A percentile compares a stretch with the other conserved stretches of the same genome.
Evolutionary conservation across 495 filamentous ascomycete genomes (phyloP).

Genomic region (Xylaria venustula): DNA sequence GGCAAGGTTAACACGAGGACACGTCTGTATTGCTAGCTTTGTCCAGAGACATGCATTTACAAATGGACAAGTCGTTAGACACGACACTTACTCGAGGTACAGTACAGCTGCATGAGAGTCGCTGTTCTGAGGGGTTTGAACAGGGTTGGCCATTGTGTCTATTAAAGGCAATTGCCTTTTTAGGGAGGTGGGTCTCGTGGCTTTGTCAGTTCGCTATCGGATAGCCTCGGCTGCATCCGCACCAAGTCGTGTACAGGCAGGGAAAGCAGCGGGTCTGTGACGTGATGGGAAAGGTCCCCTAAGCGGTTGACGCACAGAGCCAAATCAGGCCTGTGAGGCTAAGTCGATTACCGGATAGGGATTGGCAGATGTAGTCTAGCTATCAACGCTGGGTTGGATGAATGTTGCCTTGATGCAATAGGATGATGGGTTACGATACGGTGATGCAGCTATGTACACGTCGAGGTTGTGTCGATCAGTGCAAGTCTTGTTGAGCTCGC

Average conservation of each 20-base stretch:
- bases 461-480: constrained; percentile 8
- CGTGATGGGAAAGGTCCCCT: not conserved
- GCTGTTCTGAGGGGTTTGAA: constrained; percentile 16
- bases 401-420: not conserved
- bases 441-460: not conserved
- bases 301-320: not conserved
- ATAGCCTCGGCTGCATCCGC: constrained; percentile 1
- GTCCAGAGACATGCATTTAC: not conserved
- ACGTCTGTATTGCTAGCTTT: no score
- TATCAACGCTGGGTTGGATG: not conserved
- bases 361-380: not conserved
- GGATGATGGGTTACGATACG: not conserved
- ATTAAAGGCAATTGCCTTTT: constrained; percentile 14
- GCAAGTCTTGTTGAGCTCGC: constrained; percentile 10
- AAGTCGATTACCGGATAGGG: not conserved
- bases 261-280: not conserved
- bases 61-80: not conserved
- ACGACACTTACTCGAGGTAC: constrained; percentile 23
- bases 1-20: not conserved
- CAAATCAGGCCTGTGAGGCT: not conserved
- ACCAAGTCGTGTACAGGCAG: not conserved
- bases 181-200: constrained; percentile 17
- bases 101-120: constrained; percentile 26
- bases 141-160: constrained; percentile 18
- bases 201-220: not conserved